Base-by-base conservation (phyloP, 2,329 filamentous ascomycete species). In the Fusarium secorum region DNA sequence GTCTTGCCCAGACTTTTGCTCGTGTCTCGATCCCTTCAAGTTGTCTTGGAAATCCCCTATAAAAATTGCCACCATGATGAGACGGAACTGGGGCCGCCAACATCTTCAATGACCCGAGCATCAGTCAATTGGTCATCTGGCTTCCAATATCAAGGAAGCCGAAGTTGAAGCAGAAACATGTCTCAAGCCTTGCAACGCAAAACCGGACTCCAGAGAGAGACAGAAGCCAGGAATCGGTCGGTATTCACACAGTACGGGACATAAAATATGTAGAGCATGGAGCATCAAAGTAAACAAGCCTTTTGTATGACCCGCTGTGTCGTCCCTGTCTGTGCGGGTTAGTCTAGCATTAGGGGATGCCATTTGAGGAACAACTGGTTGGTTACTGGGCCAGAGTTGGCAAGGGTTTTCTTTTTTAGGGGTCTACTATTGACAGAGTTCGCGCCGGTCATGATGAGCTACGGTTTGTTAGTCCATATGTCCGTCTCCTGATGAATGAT, bases 221-320 rank as follows among this genome's bases (percentile, higher is more conserved):
- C 9, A 44, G 20, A 48, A 11, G 17, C 28, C 28, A 49, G 14
- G 11, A 33, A 32, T 49, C 11, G 39, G 22, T 24, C 9, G 13
- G 20, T 11, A 52, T 32, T 41, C 53, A 57, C 66, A 72, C 70
- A 46, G 59, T 56, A 60, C 36, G 41, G 42, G 45, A 54, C 46
- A 44, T 15, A 54, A 38, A 56, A 59, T n/a, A 11, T n/a, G n/a
- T n/a, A 24, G 35, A 20, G 18, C 35, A 38, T 62, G 46, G 42
- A 55, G 64, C 51, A 69, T 60, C 64, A 66, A 60, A 63, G 60
- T 67, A 73, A 75, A 75, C 71, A 74, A 75, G 73, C 73, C 64
- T 75, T 74, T 67, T 66, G 69, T 60, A 63, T 74, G 73, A 74
- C 69, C 73, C 73, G 60, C 60, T 36, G 45, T 49, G 42, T 58